phyloP scores from a whole-genome alignment of 2,329 filamentous ascomycete genomes.

The Chaetothyriales sp. region DNA sequence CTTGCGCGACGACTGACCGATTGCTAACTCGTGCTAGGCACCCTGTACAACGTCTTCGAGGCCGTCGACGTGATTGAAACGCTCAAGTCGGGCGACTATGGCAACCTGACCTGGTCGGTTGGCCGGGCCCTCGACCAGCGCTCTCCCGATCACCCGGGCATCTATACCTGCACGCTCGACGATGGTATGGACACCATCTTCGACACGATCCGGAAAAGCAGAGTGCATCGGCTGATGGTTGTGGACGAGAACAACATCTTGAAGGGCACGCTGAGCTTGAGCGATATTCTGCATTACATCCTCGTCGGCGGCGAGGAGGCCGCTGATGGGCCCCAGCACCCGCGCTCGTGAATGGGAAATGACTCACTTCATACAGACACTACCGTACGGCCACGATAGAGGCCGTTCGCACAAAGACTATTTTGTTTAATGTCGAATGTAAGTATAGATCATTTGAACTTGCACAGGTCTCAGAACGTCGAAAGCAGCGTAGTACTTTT shows the following conservation, averaged over 20 bases:
- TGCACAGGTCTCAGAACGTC: no score
- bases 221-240: slow-evolving; percentile 84
- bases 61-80: slow-evolving; percentile 93
- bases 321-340: not conserved
- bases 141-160: slow-evolving; percentile 70
- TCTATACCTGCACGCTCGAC: slow-evolving; percentile 86
- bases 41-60: slow-evolving; percentile 90
- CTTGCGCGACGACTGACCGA: not conserved
- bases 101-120: slow-evolving; percentile 72
- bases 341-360: not conserved
- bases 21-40: slow-evolving; percentile 29
- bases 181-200: slow-evolving; percentile 93
- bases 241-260: slow-evolving; percentile 81
- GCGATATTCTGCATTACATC: slow-evolving; percentile 92
- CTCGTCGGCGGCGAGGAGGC: slow-evolving; percentile 59
- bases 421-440: not conserved
- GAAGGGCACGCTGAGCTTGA: slow-evolving; percentile 80
- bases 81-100: slow-evolving; percentile 85
- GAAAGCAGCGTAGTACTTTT: no score
- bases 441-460: not conserved
- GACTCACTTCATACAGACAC: not conserved
- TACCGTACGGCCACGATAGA: not conserved
- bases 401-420: not conserved
- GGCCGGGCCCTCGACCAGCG: slow-evolving; percentile 51
- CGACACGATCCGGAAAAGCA: slow-evolving; percentile 86